phyloP scores from a whole-genome alignment of 164 flowering plant species.

The Liriodendron chinense region DNA sequence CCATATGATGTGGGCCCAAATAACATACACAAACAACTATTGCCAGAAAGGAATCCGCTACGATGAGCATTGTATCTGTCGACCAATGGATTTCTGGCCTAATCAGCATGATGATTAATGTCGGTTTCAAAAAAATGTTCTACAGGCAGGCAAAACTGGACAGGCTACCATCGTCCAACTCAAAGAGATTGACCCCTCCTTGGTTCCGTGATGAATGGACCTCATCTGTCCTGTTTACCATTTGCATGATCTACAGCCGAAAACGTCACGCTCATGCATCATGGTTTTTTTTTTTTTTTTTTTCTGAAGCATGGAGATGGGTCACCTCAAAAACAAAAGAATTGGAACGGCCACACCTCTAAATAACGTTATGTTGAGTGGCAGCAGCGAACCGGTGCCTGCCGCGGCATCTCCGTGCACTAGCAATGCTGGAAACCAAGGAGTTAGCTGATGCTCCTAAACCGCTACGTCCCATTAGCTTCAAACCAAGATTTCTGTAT shows the following conservation, averaged over 20 bases:
- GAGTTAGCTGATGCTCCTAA: slow-evolving; percentile 40
- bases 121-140: not conserved
- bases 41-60: not conserved
- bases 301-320: not conserved
- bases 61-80: not conserved
- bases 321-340: not conserved
- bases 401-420: slow-evolving; percentile 46
- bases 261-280: not conserved
- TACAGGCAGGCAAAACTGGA: not conserved
- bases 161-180: not conserved
- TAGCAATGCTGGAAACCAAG: slow-evolving; percentile 47
- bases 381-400: slow-evolving; percentile 14
- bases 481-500: slow-evolving; percentile 46
- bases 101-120: not conserved
- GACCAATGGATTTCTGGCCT: not conserved
- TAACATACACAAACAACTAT: not conserved
- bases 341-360: not conserved
- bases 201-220: not conserved
- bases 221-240: not conserved
- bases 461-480: slow-evolving; percentile 57
- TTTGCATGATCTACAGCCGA: not conserved
- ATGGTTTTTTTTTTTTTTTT: not conserved
- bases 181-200: not conserved
- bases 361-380: not conserved
- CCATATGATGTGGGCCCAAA: not conserved